A percentile compares a stretch with the other conserved stretches of the same genome.
Evolutionary conservation across 2,329 filamentous ascomycete species (phyloP).

Genomic region (Alternaria sp.): DNA sequence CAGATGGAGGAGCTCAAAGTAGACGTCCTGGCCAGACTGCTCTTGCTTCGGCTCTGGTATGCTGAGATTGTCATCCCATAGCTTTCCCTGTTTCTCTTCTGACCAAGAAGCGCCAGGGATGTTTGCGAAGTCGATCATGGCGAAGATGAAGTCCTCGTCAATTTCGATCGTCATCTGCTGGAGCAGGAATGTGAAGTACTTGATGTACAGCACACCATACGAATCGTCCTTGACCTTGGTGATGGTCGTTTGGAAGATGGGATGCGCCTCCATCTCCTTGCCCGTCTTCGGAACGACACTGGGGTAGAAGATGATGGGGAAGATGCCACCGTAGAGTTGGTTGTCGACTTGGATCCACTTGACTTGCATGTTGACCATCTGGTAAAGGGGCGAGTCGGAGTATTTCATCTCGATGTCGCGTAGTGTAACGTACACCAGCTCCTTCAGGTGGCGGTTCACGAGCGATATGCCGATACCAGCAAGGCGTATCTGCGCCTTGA

Average conservation of each 20-base stretch:
- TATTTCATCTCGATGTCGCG: constrained; percentile 90
- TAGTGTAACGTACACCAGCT: constrained; percentile 92
- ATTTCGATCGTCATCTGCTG: constrained; percentile 99
- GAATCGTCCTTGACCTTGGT: constrained; percentile 98
- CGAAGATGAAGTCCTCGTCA: constrained; percentile 98
- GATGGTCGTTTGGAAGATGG: constrained; percentile 88
- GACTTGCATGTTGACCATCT: constrained; percentile 86
- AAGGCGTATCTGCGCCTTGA: constrained; percentile 86
- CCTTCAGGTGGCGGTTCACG: constrained; percentile 88
- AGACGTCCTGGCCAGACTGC: constrained; percentile 88
- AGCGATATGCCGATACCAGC: constrained; percentile 92
- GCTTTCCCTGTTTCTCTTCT: constrained; percentile 78
- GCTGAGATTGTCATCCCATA: constrained; percentile 88
- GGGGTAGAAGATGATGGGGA: constrained; percentile 95
- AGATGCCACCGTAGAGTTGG: constrained; percentile 96
- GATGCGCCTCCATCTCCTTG: constrained; percentile 94
- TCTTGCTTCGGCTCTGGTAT: constrained; percentile 90
- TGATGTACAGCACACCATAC: constrained; percentile 97
- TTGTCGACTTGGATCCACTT: constrained; percentile 99
- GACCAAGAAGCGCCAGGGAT: constrained; percentile 89
- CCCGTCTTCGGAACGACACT: constrained; percentile 97
- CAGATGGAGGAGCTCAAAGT: constrained; percentile 95
- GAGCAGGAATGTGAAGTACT: constrained; percentile 90
- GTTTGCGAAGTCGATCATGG: constrained; percentile 92
- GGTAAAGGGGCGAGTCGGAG: constrained; percentile 90